Conservation (phyloP, 2,329 filamentous ascomycete genomes). For the Exserohilum turcica region DNA sequence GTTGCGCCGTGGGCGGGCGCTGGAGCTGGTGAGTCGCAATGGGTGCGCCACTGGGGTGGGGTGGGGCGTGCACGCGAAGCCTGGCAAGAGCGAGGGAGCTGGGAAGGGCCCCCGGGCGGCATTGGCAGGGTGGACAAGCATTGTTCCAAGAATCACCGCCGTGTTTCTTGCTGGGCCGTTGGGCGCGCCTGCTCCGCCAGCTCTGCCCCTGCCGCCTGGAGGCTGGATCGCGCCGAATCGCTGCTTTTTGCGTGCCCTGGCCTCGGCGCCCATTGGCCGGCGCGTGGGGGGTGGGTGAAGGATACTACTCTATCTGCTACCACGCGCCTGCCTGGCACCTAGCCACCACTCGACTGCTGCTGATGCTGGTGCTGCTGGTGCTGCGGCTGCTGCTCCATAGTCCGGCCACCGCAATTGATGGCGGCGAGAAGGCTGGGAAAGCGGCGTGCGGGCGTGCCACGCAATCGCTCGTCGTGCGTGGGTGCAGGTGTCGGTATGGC, state of each 20-base stretch:
- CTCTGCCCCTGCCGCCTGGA: slow-evolving; percentile 1
- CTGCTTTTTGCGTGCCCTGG: slow-evolving; percentile 4
- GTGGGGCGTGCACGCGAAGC: slow-evolving; percentile 2
- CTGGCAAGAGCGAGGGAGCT: slow-evolving; percentile 8
- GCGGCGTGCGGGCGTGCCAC: slow-evolving; percentile 1
- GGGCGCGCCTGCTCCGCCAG: slow-evolving; percentile 10
- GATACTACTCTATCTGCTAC: neutral
- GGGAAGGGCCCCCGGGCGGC: slow-evolving; percentile 2
- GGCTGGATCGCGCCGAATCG: slow-evolving; percentile 8
- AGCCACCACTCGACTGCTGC: neutral
- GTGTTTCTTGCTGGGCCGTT: slow-evolving; percentile 11
- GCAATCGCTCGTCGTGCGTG: slow-evolving; percentile 10
- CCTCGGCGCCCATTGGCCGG: neutral
- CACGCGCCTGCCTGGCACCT: neutral
- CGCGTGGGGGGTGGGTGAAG: neutral
- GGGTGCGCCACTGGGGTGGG: neutral
- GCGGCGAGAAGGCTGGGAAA: no score
- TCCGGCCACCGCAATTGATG: no score
- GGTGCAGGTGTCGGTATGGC: no score
- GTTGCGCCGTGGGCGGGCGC: slow-evolving; percentile 8
- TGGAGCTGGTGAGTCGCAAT: slow-evolving; percentile 10
- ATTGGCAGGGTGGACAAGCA: slow-evolving; percentile 22
- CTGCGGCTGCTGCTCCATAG: no score
- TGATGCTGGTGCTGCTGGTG: no score
- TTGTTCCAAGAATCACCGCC: slow-evolving; percentile 21